phyloP scores from a whole-genome alignment of 2,329 filamentous ascomycete species.

The Periglandula ipomoeae region DNA sequence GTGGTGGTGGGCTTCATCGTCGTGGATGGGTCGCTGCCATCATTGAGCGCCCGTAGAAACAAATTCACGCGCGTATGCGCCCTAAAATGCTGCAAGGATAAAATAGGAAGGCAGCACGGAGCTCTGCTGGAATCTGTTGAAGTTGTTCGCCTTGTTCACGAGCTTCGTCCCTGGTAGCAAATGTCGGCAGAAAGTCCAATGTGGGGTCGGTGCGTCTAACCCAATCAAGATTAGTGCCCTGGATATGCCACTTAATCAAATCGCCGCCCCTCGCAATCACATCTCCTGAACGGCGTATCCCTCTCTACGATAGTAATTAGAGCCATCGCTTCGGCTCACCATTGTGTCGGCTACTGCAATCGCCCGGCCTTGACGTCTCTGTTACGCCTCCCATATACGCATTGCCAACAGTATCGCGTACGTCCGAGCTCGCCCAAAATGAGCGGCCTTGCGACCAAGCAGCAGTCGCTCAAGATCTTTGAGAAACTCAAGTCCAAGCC shows the following conservation, averaged over 20 bases:
- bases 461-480: conserved; percentile 94
- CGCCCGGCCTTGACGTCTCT: not conserved
- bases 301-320: not conserved
- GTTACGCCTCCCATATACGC: not conserved
- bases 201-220: conserved; percentile 17
- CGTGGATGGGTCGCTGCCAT: conserved; percentile 28
- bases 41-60: conserved; percentile 8
- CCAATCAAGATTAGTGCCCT: conserved; percentile 25
- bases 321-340: not conserved
- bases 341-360: not conserved
- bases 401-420: not conserved
- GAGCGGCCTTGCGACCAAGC: conserved; percentile 71
- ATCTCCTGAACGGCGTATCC: conserved; percentile 24
- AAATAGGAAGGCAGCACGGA: no score
- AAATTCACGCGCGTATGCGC: not conserved
- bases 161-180: not conserved
- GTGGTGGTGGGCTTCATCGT: conserved; percentile 35
- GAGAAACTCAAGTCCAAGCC: conserved; percentile 92
- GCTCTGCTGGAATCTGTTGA: conserved; percentile 7
- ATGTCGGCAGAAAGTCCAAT: conserved; percentile 22
- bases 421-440: conserved; percentile 32
- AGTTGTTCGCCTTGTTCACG: not conserved
- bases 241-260: conserved; percentile 34
- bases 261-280: conserved; percentile 21
- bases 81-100: not conserved